These are phyloP conservation scores for Arthrobotrys entomopaga DNA, from an alignment of 2,329 filamentous ascomycete species.

Conservation along the genomic window DNA sequence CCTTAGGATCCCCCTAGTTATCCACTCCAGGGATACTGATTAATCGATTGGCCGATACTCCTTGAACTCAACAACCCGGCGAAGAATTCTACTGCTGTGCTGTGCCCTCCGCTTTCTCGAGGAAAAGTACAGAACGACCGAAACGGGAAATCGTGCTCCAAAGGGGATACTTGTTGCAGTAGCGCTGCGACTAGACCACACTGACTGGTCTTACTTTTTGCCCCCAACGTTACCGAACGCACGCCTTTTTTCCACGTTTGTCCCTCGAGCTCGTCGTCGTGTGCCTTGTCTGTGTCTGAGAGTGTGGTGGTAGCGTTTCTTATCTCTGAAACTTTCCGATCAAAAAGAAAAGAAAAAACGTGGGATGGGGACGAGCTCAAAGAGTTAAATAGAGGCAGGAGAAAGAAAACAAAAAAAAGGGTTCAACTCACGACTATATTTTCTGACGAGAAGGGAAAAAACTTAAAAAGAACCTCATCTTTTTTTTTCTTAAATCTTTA, in stretches of 20 bases:
- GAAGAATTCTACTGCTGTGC: no score
- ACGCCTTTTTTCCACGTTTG: constrained; percentile 10
- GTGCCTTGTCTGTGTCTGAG: not conserved
- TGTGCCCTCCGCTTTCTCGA: not conserved
- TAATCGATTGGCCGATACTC: constrained; percentile 38
- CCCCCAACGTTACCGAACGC: constrained; percentile 41
- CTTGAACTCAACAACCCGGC: not conserved
- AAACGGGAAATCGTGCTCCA: constrained; percentile 27
- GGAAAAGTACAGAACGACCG: constrained; percentile 2
- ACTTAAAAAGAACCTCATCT: constrained; percentile 36
- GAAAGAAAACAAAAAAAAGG: constrained; percentile 24
- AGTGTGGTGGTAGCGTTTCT: constrained; percentile 17
- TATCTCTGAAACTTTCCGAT: constrained; percentile 55
- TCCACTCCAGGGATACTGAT: constrained; percentile 36
- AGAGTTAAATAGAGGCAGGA: constrained; percentile 53
- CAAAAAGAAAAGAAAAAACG: constrained; percentile 19
- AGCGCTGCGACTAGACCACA: no score
- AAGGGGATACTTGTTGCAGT: constrained; percentile 1
- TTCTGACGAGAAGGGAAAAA: constrained; percentile 4
- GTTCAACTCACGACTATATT: not conserved
- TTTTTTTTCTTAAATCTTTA: constrained; percentile 4
- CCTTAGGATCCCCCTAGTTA: constrained; percentile 4
- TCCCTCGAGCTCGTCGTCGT: constrained; percentile 22
- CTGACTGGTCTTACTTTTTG: constrained; percentile 21
- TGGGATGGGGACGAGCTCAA: constrained; percentile 46